Base-by-base conservation (phyloP, 768 basidiomycete genomes). In the Paxillus involutus region DNA sequence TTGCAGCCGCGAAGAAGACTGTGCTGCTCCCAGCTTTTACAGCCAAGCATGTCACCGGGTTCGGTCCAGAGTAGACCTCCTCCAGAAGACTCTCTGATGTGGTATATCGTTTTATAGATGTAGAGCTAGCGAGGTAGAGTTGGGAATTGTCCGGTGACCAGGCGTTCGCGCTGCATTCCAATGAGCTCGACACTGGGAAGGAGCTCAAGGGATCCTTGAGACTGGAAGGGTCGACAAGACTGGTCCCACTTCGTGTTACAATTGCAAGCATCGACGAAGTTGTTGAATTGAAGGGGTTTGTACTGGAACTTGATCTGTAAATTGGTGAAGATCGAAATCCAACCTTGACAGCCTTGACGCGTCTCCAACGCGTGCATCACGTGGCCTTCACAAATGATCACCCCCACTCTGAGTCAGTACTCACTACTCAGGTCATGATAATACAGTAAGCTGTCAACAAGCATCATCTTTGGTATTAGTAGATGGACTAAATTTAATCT, bases 141-240 rank as follows among this genome's bases (percentile, higher is more conserved):
- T 66, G 70, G 30, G 73, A 67, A 55, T 80, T 82, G 66, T 88
- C 82, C 3, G 74, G 65, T 16, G 84, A 76, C 88, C 88, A 90
- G 14, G 74, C 64, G 44, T 40, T 63, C 29, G 59, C 32, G 17
- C 56, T 57, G 56, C 68, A 68, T 52, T 57, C 58, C 49, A 68
- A 50, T 39, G 68, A 67, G 39, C 47, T 56, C 17, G 75, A 77
- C 17, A 78, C 65, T 3, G 78, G 68, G 24, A 80, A 65, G 0
- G 74, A 73, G 0, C 73, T 66, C 1, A 79, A 73, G 1, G 73
- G 60, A 32, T 71, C 73, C 65, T 80, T 84, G 53, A 88, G 71
- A 29, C 66, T 62, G 3, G 71, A 48, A 1, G 79, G 69, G 42
- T 86, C 81, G 30, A 78, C 60, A 49, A 86, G 59, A 51, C 73